Evolutionary conservation across 345 rosid species (phyloP), one percentile per base, ranked within the genome.

Genomic region (Eucalyptus virginea): DNA sequence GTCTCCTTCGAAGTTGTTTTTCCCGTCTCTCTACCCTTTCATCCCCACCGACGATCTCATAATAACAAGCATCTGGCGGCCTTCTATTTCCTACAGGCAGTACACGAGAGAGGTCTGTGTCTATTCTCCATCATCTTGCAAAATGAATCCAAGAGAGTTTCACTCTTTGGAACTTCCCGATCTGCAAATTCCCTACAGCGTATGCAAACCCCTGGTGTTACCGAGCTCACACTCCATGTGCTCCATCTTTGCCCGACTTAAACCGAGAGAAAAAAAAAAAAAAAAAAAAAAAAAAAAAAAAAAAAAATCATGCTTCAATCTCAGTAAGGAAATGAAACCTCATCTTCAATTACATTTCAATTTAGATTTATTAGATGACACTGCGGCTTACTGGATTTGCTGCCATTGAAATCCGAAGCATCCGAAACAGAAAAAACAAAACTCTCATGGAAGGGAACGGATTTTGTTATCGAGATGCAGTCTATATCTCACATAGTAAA

Each of bases 231-330:
- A 6, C 83, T 40, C 47, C 83, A 37, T 40, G 83, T 21, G 30
- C 47, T 77, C 83, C 47, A 40, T 77, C 83, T 11, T 77, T 77
- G 47, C 47, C 83, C 28, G 28, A 7, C 47, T 10, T 77, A 34
- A 77, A 37, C 47, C 47, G 3, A 19, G 1, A 67, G 17, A 16
- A 11, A 67, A 32, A 9, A 69, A 9, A 9, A n/a, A n/a, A n/a
- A n/a, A n/a, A 2, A 5, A 17, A 2, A 34, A 2, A 10, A 21
- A 11, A 6, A 21, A 77, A 2, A 5, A 17, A 2, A 34, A 2
- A 10, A 21, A 11, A 6, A 21, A 77, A 3, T 69, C 83, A 77
- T 77, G 1, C 83, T 14, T 77, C 30, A 21, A 77, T 37, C 83
- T 72, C 83, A 40, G 28, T 77, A 77, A 77, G 47, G 83, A 77